Evolutionary conservation across 768 basidiomycete species (phyloP).

Genomic region (Hysterangium stoloniferum): DNA sequence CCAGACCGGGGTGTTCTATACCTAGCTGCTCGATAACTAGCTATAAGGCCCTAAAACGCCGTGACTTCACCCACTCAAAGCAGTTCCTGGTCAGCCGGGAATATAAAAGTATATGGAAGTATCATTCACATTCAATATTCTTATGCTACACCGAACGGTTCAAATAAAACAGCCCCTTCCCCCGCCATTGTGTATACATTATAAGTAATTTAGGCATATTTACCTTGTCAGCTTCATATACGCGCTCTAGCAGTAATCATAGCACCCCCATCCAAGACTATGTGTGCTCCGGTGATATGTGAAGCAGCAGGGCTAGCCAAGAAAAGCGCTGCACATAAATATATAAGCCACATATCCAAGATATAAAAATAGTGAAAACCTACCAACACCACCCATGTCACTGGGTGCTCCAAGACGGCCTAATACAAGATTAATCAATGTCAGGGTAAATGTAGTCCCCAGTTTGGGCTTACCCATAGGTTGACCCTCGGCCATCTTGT

Average conservation of each 20-base stretch:
- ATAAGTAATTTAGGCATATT: neutral
- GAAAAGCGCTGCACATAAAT: conserved; percentile 38
- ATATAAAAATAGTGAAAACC: conserved; percentile 19
- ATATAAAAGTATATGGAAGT: too few relatives aligned
- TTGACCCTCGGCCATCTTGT: conserved; percentile 42
- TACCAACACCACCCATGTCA: conserved; percentile 61
- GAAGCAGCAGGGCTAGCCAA: conserved; percentile 63
- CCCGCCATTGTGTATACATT: too few relatives aligned
- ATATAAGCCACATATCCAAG: neutral
- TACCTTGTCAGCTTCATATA: neutral
- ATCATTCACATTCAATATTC: too few relatives aligned
- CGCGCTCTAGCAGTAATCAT: neutral
- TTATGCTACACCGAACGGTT: too few relatives aligned
- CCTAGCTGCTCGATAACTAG: too few relatives aligned
- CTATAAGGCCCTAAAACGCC: too few relatives aligned
- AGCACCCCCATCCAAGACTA: conserved; percentile 60
- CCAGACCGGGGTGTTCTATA: too few relatives aligned
- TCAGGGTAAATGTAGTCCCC: neutral
- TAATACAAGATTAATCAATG: conserved; percentile 19
- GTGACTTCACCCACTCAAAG: too few relatives aligned
- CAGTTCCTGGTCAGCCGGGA: too few relatives aligned
- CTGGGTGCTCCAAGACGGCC: conserved; percentile 57
- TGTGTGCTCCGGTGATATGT: conserved; percentile 69
- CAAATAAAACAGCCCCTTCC: too few relatives aligned
- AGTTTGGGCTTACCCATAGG: conserved; percentile 48